A percentile compares a stretch with the other conserved stretches of the same genome.
Evolutionary conservation across 1,284 basidiomycete genomes (phyloP).

Genomic region (Pseudozyma flocculosa): DNA sequence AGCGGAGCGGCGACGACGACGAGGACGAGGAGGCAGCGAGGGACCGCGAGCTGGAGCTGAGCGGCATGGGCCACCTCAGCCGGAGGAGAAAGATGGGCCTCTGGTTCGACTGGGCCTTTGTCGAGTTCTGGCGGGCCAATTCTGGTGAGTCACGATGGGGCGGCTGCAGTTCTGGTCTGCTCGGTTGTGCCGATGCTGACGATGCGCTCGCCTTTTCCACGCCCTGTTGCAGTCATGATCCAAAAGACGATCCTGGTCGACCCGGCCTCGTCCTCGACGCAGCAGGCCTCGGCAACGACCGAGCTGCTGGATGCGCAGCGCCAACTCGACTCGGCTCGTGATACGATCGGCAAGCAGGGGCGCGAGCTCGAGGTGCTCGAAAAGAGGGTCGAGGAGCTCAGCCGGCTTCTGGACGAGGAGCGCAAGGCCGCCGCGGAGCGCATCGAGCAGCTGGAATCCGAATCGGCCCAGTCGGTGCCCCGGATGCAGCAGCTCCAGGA

Average conservation of each 20-base stretch:
- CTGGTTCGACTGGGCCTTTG: slow-evolving; percentile 97
- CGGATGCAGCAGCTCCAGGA: slow-evolving; percentile 10
- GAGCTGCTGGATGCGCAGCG: slow-evolving; percentile 53
- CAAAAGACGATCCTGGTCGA: slow-evolving; percentile 49
- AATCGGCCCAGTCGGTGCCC: slow-evolving; percentile 4
- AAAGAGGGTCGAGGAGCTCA: slow-evolving; percentile 28
- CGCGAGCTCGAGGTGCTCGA: slow-evolving; percentile 35
- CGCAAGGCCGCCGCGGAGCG: slow-evolving; percentile 4
- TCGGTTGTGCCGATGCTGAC: too few relatives aligned
- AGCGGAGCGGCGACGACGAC: slow-evolving; percentile 11
- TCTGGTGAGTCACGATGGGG: slow-evolving; percentile 68
- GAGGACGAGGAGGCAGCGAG: slow-evolving; percentile 24
- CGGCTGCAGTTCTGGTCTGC: too few relatives aligned
- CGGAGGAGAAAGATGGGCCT: slow-evolving; percentile 69
- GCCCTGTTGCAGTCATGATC: slow-evolving; percentile 15
- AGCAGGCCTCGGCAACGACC: slow-evolving; percentile 22
- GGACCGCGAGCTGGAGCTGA: slow-evolving; percentile 32
- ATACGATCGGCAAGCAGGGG: slow-evolving; percentile 29
- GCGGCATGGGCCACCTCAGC: slow-evolving; percentile 28
- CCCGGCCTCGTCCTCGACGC: slow-evolving; percentile 32
- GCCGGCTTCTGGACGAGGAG: slow-evolving; percentile 6
- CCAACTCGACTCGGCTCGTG: slow-evolving; percentile 39
- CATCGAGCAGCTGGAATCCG: slow-evolving; percentile 8
- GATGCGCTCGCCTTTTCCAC: background rate
- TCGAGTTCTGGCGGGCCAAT: slow-evolving; percentile 97